Percentiles rank a stretch among this genome's conserved stretches.
Evolutionary conservation across 2,329 filamentous ascomycete species (phyloP).

Genomic region (Verticillium isaacii): DNA sequence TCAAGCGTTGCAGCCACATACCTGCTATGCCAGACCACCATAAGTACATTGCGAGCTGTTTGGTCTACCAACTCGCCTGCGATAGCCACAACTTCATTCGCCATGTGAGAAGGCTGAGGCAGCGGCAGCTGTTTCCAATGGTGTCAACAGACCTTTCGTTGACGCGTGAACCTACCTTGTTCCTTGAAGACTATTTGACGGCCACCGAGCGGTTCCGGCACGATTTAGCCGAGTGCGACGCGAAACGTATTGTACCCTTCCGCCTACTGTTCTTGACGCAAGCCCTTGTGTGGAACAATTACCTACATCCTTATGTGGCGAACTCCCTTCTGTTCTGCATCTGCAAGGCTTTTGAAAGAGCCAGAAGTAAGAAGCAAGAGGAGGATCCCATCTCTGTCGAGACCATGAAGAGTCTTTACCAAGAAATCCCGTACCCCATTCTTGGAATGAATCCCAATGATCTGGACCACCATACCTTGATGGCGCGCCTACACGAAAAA

Average conservation of each 20-base stretch:
- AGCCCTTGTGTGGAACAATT: conserved; percentile 57
- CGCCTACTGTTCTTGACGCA: conserved; percentile 57
- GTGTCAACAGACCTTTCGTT: conserved; percentile 13
- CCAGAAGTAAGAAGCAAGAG: conserved; percentile 14
- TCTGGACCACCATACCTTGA: conserved; percentile 35
- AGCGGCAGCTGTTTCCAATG: conserved; percentile 13
- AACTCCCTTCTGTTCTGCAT: conserved; percentile 40
- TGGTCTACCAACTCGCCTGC: conserved; percentile 33
- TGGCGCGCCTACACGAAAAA: conserved; percentile 29
- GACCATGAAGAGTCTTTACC: conserved; percentile 48
- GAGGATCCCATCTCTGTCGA: conserved; percentile 40
- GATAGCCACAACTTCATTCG: conserved; percentile 12
- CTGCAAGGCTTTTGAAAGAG: conserved; percentile 19
- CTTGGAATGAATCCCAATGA: conserved; percentile 40
- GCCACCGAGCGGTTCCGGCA: conserved; percentile 16
- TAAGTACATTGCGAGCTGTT: conserved; percentile 31
- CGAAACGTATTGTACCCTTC: conserved; percentile 40
- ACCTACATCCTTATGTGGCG: conserved; percentile 52
- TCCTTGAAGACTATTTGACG: conserved; percentile 13
- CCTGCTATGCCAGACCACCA: conserved; percentile 20
- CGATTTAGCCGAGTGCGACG: conserved; percentile 3
- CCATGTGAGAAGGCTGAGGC: conserved; percentile 18
- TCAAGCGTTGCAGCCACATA: conserved; percentile 12
- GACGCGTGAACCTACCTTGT: neutral
- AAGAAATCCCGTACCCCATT: conserved; percentile 48